These are phyloP conservation scores for Tulasnella sp. DNA, from an alignment of 768 basidiomycete genomes.

Conservation along the genomic window DNA sequence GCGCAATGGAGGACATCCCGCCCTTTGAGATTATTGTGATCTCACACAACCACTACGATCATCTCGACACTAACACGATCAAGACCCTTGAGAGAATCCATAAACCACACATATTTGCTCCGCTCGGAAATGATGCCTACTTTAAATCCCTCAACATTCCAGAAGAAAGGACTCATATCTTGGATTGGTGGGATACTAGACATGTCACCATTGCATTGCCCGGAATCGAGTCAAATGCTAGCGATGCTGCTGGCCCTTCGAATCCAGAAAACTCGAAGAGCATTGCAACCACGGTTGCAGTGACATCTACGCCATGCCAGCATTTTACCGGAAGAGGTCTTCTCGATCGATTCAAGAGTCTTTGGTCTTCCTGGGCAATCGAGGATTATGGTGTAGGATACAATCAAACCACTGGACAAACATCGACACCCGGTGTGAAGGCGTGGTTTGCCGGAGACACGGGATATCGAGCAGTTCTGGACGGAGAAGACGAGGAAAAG, in stretches of 20 bases:
- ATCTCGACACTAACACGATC: constrained; percentile 23
- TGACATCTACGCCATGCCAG: constrained; percentile 24
- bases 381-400: constrained; percentile 19
- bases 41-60: constrained; percentile 21
- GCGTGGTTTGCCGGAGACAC: constrained; percentile 62
- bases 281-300: constrained; percentile 8
- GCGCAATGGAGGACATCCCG: constrained; percentile 28
- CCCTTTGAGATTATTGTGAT: constrained; percentile 31
- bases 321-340: constrained; percentile 25
- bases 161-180: constrained; percentile 24
- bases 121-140: constrained; percentile 26
- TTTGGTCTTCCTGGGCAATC: constrained; percentile 31
- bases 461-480: constrained; percentile 39
- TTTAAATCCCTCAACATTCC: constrained; percentile 21
- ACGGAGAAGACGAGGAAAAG: constrained; percentile 29
- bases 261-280: neutral
- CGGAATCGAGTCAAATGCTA: neutral
- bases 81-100: constrained; percentile 17
- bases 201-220: constrained; percentile 20
- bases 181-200: constrained; percentile 32
- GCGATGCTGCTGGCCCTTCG: neutral
- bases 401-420: constrained; percentile 15
- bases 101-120: constrained; percentile 27
- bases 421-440: constrained; percentile 22
- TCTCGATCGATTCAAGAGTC: constrained; percentile 25